Conservation (phyloP, 371 early-diverging fungal genomes). For the Saksenaea oblongispora region DNA sequence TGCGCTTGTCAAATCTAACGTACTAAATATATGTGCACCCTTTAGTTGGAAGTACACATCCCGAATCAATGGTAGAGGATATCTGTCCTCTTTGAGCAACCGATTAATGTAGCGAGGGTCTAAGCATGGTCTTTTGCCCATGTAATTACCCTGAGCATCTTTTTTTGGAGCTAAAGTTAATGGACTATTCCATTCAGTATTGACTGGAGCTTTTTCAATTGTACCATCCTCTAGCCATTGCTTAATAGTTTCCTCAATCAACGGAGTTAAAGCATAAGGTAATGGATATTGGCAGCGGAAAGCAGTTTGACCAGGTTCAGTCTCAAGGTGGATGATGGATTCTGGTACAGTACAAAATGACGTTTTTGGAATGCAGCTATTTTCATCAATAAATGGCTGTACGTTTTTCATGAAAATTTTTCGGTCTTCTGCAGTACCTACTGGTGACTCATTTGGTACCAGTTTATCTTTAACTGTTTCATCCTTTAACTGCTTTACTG, state of each 20-base stretch:
- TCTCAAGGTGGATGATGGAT: not conserved
- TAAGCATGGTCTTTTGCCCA: constrained; percentile 9
- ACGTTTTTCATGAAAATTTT: not conserved
- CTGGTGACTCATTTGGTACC: not conserved
- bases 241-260: not conserved
- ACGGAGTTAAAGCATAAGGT: not conserved
- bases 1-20: not conserved
- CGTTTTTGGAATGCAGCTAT: not conserved
- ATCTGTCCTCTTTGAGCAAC: not conserved
- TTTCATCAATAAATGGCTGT: not conserved
- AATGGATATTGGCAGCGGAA: not conserved
- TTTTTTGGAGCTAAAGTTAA: constrained; percentile 22
- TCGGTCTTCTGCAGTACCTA: not conserved
- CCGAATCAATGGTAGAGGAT: no score
- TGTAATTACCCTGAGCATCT: constrained; percentile 13
- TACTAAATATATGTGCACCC: not conserved
- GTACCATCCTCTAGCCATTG: not conserved
- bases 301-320: not conserved
- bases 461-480: no score
- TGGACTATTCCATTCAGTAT: constrained; percentile 12
- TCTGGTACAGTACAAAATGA: constrained; percentile 8
- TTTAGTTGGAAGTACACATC: not conserved
- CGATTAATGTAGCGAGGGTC: constrained; percentile 18
- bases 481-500: no score
- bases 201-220: not conserved